Conservation (phyloP, 2,329 filamentous ascomycete species). For the Didymella pomorum region DNA sequence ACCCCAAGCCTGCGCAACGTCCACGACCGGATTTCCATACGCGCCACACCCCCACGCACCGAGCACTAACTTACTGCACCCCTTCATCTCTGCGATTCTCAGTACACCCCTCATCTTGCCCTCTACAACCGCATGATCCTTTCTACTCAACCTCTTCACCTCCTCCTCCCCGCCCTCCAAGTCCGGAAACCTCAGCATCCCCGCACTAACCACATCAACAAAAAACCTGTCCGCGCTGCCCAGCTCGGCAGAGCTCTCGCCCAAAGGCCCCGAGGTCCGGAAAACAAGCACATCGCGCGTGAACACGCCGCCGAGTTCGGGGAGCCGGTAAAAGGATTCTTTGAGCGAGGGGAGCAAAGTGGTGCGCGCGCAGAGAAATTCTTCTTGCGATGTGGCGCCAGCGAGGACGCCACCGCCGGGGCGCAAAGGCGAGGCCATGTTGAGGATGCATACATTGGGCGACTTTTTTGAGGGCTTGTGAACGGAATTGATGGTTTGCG, state of each 20-base stretch:
- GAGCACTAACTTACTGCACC: conserved; percentile 61
- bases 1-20: conserved; percentile 66
- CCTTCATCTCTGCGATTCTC: conserved; percentile 57
- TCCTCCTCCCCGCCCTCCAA: conserved; percentile 54
- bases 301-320: conserved; percentile 64
- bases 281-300: conserved; percentile 69
- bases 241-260: conserved; percentile 50
- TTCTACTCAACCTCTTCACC: conserved; percentile 40
- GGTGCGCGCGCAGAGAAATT: conserved; percentile 67
- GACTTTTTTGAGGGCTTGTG: conserved; percentile 27
- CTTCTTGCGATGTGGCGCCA: conserved; percentile 68
- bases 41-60: conserved; percentile 73
- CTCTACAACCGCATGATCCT: conserved; percentile 60
- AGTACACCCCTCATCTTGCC: conserved; percentile 67
- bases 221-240: conserved; percentile 63
- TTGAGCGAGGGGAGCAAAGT: conserved; percentile 67
- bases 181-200: conserved; percentile 67
- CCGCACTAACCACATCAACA: conserved; percentile 66
- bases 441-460: conserved; percentile 63
- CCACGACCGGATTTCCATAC: conserved; percentile 67
- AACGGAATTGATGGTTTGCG: conserved; percentile 48
- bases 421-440: conserved; percentile 69
- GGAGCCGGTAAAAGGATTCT: conserved; percentile 67
- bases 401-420: conserved; percentile 69
- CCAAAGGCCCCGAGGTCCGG: conserved; percentile 46